Evolutionary conservation across 805 yeast genomes (phyloP), one percentile per base, ranked within the genome.

Genomic region (Schizosaccharomyces cryophilus): DNA sequence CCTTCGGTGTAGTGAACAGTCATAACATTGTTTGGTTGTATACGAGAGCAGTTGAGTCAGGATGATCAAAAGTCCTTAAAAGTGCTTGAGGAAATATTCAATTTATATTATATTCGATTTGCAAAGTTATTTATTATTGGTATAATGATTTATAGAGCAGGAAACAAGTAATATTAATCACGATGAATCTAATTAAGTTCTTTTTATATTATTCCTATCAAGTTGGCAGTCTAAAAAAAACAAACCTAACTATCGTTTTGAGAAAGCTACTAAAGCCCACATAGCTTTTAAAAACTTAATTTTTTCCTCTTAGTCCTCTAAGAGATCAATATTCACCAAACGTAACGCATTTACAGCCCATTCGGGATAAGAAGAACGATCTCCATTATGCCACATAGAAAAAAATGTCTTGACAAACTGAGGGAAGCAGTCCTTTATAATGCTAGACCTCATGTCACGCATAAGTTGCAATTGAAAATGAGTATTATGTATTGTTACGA

Each of bases 291-390:
- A 5, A 19, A 15, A 19, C 7, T 3, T 11, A 45, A 45, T 19
- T 7, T 45, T 45, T 24, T n/a, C n/a, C 15, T 29, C 9, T 11
- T 17, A 24, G 6, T 61, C 47, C 42, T 24, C 67, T 51, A 67
- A 61, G 48, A 72, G 54, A 48, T 69, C 69, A 38, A 74, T 71
- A 59, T 71, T 68, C 7, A 74, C 78, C 0, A 60, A 61, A 5
- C 62, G 62, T 40, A 74, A 64, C 0, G 78, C 77, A n/a, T 71
- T 72, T 2, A 71, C 65, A 0, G 78, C 78, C 77, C 77, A 74
- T 51, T 63, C 60, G 0, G 77, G 77, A 59, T 72, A 74, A 51
- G 67, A 65, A 6, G 62, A 47, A 45, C 61, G 60, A 30, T 71
- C 69, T 3, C 73, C 74, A 24, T 63, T 58, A 64, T 74, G 71